Percentiles rank a stretch among this genome's conserved stretches.
These are phyloP conservation scores for Pinus albicaulis DNA, from an alignment of 75 land plant genomes.

Conservation along the genomic window DNA sequence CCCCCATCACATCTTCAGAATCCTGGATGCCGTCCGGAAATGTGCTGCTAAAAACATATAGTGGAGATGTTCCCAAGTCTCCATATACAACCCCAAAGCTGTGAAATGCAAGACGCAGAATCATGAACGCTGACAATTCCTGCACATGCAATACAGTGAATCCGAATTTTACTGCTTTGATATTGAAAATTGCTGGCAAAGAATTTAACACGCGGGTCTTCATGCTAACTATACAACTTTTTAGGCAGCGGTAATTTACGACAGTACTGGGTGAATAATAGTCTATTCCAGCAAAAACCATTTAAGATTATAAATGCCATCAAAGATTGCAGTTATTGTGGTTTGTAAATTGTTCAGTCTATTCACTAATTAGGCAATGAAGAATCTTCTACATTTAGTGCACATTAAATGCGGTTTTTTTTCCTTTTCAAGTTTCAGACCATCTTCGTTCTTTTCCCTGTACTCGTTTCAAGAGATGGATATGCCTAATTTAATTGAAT, in stretches of 20 bases:
- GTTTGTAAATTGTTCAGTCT: neutral
- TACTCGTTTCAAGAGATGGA: neutral
- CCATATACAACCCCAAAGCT: constrained; percentile 51
- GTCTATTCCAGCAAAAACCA: neutral
- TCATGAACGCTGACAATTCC: constrained; percentile 6
- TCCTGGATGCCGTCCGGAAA: constrained; percentile 15
- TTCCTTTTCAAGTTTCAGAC: too few species aligned
- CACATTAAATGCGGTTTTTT: too few species aligned
- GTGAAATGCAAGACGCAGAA: constrained; percentile 32
- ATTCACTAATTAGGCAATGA: neutral
- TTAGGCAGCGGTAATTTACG: neutral
- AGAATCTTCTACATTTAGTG: too few species aligned
- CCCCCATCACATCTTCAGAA: constrained; percentile 27
- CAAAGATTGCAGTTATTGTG: neutral
- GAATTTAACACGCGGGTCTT: neutral
- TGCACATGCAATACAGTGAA: constrained; percentile 4
- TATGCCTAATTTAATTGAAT: neutral
- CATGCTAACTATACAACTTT: neutral
- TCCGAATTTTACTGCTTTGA: neutral
- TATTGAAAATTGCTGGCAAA: neutral
- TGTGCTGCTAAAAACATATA: constrained; percentile 44
- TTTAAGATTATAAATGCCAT: neutral
- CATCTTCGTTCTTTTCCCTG: neutral
- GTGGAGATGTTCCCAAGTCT: constrained; percentile 38
- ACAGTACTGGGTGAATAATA: neutral